These are phyloP conservation scores for Hanseniaspora hatyaiensis DNA, from an alignment of 805 yeast species.

Conservation along the genomic window DNA sequence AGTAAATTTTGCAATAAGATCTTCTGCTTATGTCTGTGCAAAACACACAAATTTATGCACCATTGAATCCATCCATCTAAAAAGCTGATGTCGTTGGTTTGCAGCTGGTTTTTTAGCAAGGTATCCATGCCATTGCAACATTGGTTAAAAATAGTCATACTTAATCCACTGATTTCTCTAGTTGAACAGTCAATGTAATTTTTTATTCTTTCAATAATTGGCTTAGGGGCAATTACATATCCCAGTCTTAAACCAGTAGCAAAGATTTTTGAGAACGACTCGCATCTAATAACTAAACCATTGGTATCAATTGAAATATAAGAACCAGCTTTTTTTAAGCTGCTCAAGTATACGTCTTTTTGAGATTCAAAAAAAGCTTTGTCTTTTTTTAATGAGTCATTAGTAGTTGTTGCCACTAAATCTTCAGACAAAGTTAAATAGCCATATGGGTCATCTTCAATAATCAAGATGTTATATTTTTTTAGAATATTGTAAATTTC, in stretches of 20 bases:
- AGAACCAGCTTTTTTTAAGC: conserved; percentile 39
- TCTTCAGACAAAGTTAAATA: conserved; percentile 40
- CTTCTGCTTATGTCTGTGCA: background rate
- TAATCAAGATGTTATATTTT: conserved; percentile 44
- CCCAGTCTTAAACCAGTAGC: conserved; percentile 58
- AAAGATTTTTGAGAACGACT: conserved; percentile 53
- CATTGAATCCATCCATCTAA: conserved; percentile 54
- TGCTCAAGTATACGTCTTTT: conserved; percentile 36
- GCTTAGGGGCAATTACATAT: conserved; percentile 42
- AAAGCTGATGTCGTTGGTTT: conserved; percentile 46
- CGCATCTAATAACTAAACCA: conserved; percentile 50
- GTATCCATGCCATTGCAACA: background rate
- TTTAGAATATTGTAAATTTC: conserved; percentile 42
- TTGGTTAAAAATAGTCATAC: background rate
- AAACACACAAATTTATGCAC: conserved; percentile 39
- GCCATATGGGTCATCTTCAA: conserved; percentile 65
- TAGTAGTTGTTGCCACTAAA: too few relatives aligned
- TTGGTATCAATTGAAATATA: conserved; percentile 43
- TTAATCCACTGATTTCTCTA: conserved; percentile 44
- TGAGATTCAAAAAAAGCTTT: conserved; percentile 24
- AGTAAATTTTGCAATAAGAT: background rate
- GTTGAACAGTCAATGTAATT: conserved; percentile 36
- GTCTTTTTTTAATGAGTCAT: too few relatives aligned
- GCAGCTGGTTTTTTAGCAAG: background rate
- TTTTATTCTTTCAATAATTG: conserved; percentile 33